Conservation (phyloP, 2,329 filamentous ascomycete genomes). For the Rutstroemia sydowiana region DNA sequence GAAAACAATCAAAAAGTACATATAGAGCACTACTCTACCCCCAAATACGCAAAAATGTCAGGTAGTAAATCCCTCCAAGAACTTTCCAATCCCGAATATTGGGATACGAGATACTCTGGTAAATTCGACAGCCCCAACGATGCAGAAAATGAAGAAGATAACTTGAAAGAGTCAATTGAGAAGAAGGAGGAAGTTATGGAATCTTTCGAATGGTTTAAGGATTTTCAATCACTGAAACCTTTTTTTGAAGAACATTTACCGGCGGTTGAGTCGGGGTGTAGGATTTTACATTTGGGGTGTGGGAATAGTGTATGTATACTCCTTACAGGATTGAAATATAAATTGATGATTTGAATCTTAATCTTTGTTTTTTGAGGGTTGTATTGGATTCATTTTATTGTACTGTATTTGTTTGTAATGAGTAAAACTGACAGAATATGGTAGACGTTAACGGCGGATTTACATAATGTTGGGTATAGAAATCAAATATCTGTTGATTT, state of each 20-base stretch:
- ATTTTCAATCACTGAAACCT: slow-evolving; percentile 39
- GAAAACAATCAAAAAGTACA: too few relatives aligned
- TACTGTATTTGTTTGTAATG: too few relatives aligned
- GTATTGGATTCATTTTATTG: too few relatives aligned
- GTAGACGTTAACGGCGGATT: slow-evolving; percentile 45
- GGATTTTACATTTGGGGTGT: slow-evolving; percentile 49
- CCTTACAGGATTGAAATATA: slow-evolving; percentile 1
- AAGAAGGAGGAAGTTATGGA: slow-evolving; percentile 4
- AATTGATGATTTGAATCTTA: too few relatives aligned
- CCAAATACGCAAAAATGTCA: not conserved
- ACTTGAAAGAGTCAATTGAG: slow-evolving; percentile 28
- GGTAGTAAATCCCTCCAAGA: slow-evolving; percentile 34
- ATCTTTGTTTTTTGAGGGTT: too few relatives aligned
- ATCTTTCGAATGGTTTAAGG: slow-evolving; percentile 44
- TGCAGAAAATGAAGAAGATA: slow-evolving; percentile 22
- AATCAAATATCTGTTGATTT: slow-evolving; percentile 51
- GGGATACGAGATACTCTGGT: slow-evolving; percentile 11
- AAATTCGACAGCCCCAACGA: not conserved
- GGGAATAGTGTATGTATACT: slow-evolving; percentile 45
- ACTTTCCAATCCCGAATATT: slow-evolving; percentile 11
- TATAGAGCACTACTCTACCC: too few relatives aligned
- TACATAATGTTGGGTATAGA: slow-evolving; percentile 40
- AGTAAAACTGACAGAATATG: not conserved
- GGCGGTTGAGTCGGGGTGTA: slow-evolving; percentile 28
- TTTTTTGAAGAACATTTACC: slow-evolving; percentile 42